These are phyloP conservation scores for Ramaria sp. DNA, from an alignment of 768 basidiomycete genomes.

Conservation along the genomic window DNA sequence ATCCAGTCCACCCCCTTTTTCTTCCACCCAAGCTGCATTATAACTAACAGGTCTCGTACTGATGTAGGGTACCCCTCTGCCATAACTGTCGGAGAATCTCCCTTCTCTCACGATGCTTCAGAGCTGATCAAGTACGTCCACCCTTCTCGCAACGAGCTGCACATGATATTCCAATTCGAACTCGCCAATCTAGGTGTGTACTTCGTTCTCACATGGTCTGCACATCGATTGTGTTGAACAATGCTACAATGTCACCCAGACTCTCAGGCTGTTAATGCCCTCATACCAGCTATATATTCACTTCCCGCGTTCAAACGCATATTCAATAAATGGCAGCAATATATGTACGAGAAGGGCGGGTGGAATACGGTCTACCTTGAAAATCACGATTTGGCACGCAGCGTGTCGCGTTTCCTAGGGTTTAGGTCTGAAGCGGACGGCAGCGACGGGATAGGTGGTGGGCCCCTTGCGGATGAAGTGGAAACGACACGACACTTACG, in stretches of 20 bases:
- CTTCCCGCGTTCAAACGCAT: slow-evolving; percentile 40
- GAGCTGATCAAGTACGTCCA: slow-evolving; percentile 46
- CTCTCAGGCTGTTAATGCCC: slow-evolving; percentile 15
- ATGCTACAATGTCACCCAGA: neutral
- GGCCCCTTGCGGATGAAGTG: neutral
- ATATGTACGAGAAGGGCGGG: slow-evolving; percentile 45
- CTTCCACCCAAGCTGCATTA: slow-evolving; percentile 1
- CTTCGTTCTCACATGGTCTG: neutral
- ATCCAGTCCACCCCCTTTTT: slow-evolving; percentile 32
- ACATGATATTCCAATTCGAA: slow-evolving; percentile 61
- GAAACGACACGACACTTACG: slow-evolving; percentile 21
- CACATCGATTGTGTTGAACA: neutral
- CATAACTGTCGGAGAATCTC: slow-evolving; percentile 60
- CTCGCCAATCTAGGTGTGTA: slow-evolving; percentile 34
- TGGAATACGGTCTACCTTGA: slow-evolving; percentile 66
- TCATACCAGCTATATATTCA: slow-evolving; percentile 38
- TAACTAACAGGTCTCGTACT: neutral
- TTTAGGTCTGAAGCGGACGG: slow-evolving; percentile 49
- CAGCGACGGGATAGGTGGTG: slow-evolving; percentile 21
- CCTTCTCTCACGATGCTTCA: slow-evolving; percentile 42
- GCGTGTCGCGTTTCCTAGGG: slow-evolving; percentile 37
- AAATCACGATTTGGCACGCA: slow-evolving; percentile 59
- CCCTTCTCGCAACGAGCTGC: slow-evolving; percentile 46
- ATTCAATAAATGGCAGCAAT: slow-evolving; percentile 42
- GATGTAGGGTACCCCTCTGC: slow-evolving; percentile 34